These are phyloP conservation scores for Westerdykella aurantiaca DNA, from an alignment of 2,329 filamentous ascomycete genomes.

Conservation along the genomic window DNA sequence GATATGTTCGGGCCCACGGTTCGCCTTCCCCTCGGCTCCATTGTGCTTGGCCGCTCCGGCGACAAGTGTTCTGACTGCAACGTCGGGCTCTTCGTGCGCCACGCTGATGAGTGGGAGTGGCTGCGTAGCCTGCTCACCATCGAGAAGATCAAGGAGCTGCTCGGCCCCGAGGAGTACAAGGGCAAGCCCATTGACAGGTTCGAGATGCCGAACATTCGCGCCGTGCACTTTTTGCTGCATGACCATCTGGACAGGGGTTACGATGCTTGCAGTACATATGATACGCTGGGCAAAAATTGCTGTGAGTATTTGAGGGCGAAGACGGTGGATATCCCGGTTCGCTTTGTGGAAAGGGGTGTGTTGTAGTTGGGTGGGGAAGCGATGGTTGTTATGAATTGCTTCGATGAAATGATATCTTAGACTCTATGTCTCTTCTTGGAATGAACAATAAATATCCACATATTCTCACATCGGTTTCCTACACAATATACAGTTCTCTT, in stretches of 20 bases:
- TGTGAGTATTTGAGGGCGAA: constrained; percentile 44
- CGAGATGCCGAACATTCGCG: constrained; percentile 35
- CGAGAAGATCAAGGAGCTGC: constrained; percentile 22
- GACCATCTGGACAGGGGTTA: constrained; percentile 45
- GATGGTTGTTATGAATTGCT: too few species aligned
- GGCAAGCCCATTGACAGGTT: constrained; percentile 35
- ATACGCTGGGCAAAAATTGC: constrained; percentile 45
- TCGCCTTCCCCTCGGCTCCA: constrained; percentile 34
- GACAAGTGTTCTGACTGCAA: constrained; percentile 31
- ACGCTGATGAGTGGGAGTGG: constrained; percentile 31
- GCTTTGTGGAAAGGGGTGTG: constrained; percentile 40
- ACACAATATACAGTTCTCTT: too few species aligned
- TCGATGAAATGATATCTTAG: too few species aligned
- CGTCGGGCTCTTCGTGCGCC: constrained; percentile 29
- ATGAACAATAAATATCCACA: too few species aligned
- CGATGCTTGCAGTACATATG: constrained; percentile 41
- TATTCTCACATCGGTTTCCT: too few species aligned
- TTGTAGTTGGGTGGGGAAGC: constrained; percentile 6
- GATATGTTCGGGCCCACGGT: constrained; percentile 33
- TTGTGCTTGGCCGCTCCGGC: constrained; percentile 30
- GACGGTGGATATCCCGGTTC: constrained; percentile 42
- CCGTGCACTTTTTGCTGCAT: constrained; percentile 42
- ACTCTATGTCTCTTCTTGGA: too few species aligned
- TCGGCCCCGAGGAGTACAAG: constrained; percentile 28
- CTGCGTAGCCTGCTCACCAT: constrained; percentile 22